Conservation (phyloP, 2,329 filamentous ascomycete species). For the Microascus cirrosus region DNA sequence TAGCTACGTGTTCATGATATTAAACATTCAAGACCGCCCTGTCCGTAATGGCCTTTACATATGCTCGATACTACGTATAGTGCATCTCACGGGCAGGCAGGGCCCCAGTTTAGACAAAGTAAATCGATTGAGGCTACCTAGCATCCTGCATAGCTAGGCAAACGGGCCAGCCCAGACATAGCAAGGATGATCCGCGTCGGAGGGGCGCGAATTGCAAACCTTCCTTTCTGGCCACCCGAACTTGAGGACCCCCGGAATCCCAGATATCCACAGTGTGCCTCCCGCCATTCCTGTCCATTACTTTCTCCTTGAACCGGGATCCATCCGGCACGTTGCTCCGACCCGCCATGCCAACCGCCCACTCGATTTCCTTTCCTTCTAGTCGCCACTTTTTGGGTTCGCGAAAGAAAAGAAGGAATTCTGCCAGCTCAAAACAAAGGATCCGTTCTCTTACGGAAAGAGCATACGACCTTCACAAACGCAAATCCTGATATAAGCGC, state of each 20-base stretch:
- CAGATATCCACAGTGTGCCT: background rate
- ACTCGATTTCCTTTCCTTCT: background rate
- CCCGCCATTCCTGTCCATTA: background rate
- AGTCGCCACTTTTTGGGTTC: background rate
- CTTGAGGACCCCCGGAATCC: background rate
- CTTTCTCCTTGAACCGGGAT: background rate
- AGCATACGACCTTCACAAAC: background rate
- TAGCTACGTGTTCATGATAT: background rate
- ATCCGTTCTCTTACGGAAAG: background rate
- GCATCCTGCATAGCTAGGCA: background rate
- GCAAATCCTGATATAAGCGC: background rate
- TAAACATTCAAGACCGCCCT: background rate
- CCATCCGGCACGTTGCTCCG: background rate
- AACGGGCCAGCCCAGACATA: too few relatives aligned
- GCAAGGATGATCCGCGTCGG: too few relatives aligned
- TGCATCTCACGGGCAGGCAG: too few relatives aligned
- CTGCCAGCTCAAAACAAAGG: background rate
- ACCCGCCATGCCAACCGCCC: background rate
- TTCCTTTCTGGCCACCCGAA: too few relatives aligned
- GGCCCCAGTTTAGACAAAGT: background rate
- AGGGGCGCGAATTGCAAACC: background rate
- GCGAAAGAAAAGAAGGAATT: background rate
- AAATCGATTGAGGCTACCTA: slow-evolving; percentile 1
- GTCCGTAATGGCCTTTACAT: too few relatives aligned
- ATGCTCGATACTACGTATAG: background rate